phyloP scores from a whole-genome alignment of 2,329 filamentous ascomycete species.

The Exophiala bonariae region DNA sequence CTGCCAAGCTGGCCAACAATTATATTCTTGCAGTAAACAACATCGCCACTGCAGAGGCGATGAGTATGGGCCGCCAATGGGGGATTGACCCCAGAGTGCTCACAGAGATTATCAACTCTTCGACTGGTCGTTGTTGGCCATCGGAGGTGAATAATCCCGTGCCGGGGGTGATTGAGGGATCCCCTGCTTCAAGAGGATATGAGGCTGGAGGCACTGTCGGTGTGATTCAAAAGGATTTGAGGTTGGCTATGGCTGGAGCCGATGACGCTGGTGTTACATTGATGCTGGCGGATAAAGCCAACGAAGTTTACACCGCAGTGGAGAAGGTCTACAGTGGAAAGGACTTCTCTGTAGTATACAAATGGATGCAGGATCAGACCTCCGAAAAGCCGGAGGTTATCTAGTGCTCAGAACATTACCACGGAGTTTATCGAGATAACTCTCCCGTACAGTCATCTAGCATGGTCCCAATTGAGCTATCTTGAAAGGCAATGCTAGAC shows the following conservation, averaged over 20 bases:
- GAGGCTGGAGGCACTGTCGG: conserved; percentile 74
- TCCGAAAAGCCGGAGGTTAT: too few species aligned
- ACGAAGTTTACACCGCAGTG: conserved; percentile 66
- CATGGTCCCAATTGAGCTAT: too few species aligned
- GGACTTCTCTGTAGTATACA: conserved; percentile 80
- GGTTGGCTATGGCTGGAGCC: conserved; percentile 71
- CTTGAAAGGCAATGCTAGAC: too few species aligned
- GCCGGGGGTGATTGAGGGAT: conserved; percentile 72
- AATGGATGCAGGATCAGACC: too few species aligned
- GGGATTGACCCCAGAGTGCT: conserved; percentile 67
- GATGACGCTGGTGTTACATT: conserved; percentile 65
- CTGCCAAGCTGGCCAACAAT: conserved; percentile 95
- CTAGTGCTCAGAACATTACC: too few species aligned
- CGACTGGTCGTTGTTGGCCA: conserved; percentile 94
- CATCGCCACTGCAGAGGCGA: conserved; percentile 67
- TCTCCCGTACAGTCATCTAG: too few species aligned
- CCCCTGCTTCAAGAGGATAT: conserved; percentile 76
- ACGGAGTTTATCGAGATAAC: too few species aligned
- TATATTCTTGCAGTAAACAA: conserved; percentile 95
- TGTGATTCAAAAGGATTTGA: conserved; percentile 79
- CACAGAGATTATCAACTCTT: conserved; percentile 85
- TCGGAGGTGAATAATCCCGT: conserved; percentile 96
- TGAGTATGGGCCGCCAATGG: conserved; percentile 65
- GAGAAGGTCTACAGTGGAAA: conserved; percentile 65
- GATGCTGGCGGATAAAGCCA: conserved; percentile 63